Percentiles rank a stretch among this genome's conserved stretches.
phyloP scores from a whole-genome alignment of 1,284 basidiomycete species.

The Hortiboletus rubellus region DNA sequence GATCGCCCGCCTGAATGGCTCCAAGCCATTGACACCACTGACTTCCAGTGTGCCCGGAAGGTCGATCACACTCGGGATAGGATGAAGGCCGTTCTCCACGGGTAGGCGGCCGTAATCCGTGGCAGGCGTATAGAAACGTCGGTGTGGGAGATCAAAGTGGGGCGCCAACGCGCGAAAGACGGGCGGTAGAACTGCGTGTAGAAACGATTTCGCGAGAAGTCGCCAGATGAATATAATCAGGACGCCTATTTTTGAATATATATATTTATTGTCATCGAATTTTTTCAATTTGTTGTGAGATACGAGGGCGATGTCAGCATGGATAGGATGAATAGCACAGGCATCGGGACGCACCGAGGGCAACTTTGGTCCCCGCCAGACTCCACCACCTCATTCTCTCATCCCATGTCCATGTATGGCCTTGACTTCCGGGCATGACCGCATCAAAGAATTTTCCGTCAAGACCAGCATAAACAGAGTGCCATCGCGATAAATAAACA shows the following conservation, averaged over 20 bases:
- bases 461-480: conserved; percentile 40
- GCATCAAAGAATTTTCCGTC: conserved; percentile 36
- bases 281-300: not conserved
- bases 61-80: conserved; percentile 86
- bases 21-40: conserved; percentile 30
- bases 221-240: conserved; percentile 83
- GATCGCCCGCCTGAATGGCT: conserved; percentile 16
- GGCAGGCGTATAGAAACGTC: conserved; percentile 85
- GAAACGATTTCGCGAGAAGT: conserved; percentile 73
- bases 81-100: conserved; percentile 57
- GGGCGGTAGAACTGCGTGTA: conserved; percentile 78
- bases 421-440: conserved; percentile 60
- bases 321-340: not conserved
- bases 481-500: conserved; percentile 70
- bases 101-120: conserved; percentile 79
- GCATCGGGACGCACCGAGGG: conserved; percentile 44
- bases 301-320: not conserved
- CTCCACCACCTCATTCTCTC: conserved; percentile 57
- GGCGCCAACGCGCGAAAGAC: conserved; percentile 74
- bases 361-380: conserved; percentile 61
- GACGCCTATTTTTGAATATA: conserved; percentile 41
- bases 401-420: conserved; percentile 43
- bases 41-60: conserved; percentile 51
- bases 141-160: conserved; percentile 65
- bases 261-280: not conserved